These are phyloP conservation scores for Cercospora sp. DNA, from an alignment of 2,329 filamentous ascomycete genomes.

Conservation along the genomic window DNA sequence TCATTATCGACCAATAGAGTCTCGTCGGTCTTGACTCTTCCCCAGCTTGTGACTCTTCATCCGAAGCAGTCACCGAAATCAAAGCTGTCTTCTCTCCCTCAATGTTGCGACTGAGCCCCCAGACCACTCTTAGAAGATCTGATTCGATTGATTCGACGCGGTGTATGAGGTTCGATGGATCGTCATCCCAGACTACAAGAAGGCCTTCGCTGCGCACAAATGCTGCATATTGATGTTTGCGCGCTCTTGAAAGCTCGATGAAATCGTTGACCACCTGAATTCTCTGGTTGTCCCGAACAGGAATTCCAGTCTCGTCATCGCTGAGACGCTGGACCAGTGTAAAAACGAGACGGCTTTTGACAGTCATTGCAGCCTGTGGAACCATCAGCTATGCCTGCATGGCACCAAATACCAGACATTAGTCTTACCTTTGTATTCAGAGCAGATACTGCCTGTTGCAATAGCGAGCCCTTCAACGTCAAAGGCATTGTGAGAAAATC, in stretches of 20 bases:
- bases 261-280: slow-evolving; percentile 74
- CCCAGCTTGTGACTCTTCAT: slow-evolving; percentile 61
- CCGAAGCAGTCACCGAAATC: slow-evolving; percentile 51
- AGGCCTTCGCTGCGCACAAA: slow-evolving; percentile 72
- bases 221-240: slow-evolving; percentile 78
- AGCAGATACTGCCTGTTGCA: not conserved
- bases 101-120: slow-evolving; percentile 58
- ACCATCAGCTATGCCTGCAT: not conserved
- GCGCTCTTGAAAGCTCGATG: slow-evolving; percentile 66
- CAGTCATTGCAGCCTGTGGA: slow-evolving; percentile 71
- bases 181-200: slow-evolving; percentile 77
- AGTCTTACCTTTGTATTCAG: not conserved
- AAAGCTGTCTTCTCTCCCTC: slow-evolving; percentile 51
- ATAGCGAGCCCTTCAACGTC: not conserved
- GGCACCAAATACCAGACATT: not conserved
- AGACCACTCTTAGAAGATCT: slow-evolving; percentile 75
- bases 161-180: slow-evolving; percentile 67
- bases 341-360: slow-evolving; percentile 77
- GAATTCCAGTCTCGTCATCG: slow-evolving; percentile 67
- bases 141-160: slow-evolving; percentile 72
- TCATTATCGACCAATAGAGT: not conserved
- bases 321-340: slow-evolving; percentile 73
- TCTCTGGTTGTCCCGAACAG: slow-evolving; percentile 72
- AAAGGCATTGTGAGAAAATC: slow-evolving; percentile 28
- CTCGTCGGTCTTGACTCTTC: not conserved